Conservation (phyloP, 139 green algal species). For the Zygnema circumcarinatum region DNA sequence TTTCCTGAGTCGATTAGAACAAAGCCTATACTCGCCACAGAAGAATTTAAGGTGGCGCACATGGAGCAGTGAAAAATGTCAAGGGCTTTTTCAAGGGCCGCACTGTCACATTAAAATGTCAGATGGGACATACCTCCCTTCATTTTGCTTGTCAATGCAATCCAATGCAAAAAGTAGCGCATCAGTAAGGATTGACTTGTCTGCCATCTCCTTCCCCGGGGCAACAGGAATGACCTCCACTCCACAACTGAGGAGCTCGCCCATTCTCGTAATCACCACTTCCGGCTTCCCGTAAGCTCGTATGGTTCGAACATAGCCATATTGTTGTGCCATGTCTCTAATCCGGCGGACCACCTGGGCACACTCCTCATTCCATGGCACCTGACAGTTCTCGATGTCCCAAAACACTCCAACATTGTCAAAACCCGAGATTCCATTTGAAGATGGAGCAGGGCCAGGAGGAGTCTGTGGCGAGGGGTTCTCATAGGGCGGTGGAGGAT, state of each 20-base stretch:
- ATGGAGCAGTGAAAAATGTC: too few relatives aligned
- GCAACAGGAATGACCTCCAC: constrained; percentile 50
- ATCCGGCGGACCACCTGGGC: constrained; percentile 30
- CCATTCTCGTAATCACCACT: constrained; percentile 26
- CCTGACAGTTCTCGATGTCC: constrained; percentile 53
- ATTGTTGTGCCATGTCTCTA: constrained; percentile 26
- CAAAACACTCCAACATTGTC: constrained; percentile 41
- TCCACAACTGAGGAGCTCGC: constrained; percentile 29
- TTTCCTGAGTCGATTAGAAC: too few relatives aligned
- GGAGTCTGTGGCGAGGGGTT: background rate
- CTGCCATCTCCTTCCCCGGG: constrained; percentile 53
- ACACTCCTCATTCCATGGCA: constrained; percentile 15
- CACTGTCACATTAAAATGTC: too few relatives aligned
- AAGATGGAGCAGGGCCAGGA: background rate
- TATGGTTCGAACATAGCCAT: constrained; percentile 32
- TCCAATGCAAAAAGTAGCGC: constrained; percentile 52
- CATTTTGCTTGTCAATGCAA: background rate
- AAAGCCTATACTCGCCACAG: too few relatives aligned
- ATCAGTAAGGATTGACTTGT: constrained; percentile 57
- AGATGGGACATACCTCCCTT: background rate
- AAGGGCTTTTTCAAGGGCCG: too few relatives aligned
- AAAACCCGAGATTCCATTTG: background rate
- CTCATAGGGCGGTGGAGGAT: constrained; percentile 3
- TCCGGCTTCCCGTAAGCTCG: constrained; percentile 44
- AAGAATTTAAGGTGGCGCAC: too few relatives aligned